Evolutionary conservation across 2,329 filamentous ascomycete genomes (phyloP), one percentile per base, ranked within the genome.

Genomic region (Fusarium albidum): DNA sequence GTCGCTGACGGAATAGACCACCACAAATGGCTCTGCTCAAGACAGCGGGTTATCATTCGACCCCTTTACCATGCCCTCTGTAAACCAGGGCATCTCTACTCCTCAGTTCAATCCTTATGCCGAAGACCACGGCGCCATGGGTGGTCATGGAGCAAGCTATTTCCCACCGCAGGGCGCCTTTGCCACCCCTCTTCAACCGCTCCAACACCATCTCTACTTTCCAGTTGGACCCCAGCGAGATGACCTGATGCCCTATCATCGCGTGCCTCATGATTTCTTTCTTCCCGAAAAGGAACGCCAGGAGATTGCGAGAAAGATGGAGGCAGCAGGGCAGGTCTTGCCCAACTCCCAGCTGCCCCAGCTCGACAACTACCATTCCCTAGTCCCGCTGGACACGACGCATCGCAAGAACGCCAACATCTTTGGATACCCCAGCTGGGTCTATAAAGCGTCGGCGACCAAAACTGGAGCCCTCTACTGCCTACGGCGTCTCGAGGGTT

Each of bases 171-270:
- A 82, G 35, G 74, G 74, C 42, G 75, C 77, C 10, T 88, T 81
- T 67, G 71, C 77, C 10, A 71, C 79, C 10, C 78, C 80, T 13
- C 71, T 80, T 15, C 87, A 89, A 61, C 89, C 89, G 17, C 83
- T 92, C 6, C 90, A 94, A 77, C 96, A 97, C 71, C 95, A 99
- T 72, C 82, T 96, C 11, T 99, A 99, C 72, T 91, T 92, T 27
- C 92, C 93, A 1, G 83, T 93, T 50, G 92, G 91, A 6, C 87
- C 91, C n/a, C 85, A 92, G 69, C 85, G 87, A 55, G 90, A 94
- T 57, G 92, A 92, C 59, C 80, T 96, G 26, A 80, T 90, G 61
- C 86, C 89, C 3, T 96, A 96, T 69, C 94, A 99, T 70, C 86
- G 91, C 53, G 88, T 89, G 51, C 87, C 91, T 2, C 91, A 96